These are phyloP conservation scores for Boechera retrofracta DNA, from an alignment of 345 rosid genomes.

Conservation along the genomic window DNA sequence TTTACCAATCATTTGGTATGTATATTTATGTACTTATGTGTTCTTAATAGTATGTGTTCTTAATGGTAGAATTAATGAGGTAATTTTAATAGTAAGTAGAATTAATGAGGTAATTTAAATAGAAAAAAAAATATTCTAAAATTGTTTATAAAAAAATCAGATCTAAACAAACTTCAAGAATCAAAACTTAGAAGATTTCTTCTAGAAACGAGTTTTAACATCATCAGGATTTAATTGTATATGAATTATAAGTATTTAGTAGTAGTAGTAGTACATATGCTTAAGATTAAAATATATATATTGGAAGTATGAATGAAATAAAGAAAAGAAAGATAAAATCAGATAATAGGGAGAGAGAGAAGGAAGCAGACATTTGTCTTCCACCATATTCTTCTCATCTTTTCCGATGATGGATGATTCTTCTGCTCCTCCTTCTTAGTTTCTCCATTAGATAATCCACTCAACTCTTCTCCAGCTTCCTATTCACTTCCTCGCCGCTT, in stretches of 20 bases:
- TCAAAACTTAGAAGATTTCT: neutral
- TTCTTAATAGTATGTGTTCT: neutral
- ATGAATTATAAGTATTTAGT: neutral
- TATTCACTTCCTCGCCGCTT: slow-evolving; percentile 22
- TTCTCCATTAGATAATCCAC: slow-evolving; percentile 36
- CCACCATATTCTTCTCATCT: slow-evolving; percentile 57
- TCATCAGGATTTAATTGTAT: neutral
- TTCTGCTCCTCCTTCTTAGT: slow-evolving; percentile 37
- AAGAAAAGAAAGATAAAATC: slow-evolving; percentile 34
- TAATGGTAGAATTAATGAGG: neutral
- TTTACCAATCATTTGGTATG: slow-evolving; percentile 34
- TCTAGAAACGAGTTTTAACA: neutral
- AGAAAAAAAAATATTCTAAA: too few species aligned
- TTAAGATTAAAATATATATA: slow-evolving; percentile 5
- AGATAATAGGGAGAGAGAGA: slow-evolving; percentile 51
- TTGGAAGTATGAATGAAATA: slow-evolving; percentile 10
- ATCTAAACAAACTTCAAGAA: neutral
- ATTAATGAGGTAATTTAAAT: neutral
- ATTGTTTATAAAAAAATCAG: too few species aligned
- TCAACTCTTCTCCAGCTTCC: slow-evolving; percentile 4
- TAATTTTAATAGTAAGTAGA: neutral
- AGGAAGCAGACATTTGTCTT: slow-evolving; percentile 59
- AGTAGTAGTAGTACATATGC: slow-evolving; percentile 20
- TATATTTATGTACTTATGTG: neutral
- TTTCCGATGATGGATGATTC: slow-evolving; percentile 52